Percentiles rank a stretch among this genome's conserved stretches.
phyloP scores from a whole-genome alignment of 257 asterid species.

The Coffea canephora region DNA sequence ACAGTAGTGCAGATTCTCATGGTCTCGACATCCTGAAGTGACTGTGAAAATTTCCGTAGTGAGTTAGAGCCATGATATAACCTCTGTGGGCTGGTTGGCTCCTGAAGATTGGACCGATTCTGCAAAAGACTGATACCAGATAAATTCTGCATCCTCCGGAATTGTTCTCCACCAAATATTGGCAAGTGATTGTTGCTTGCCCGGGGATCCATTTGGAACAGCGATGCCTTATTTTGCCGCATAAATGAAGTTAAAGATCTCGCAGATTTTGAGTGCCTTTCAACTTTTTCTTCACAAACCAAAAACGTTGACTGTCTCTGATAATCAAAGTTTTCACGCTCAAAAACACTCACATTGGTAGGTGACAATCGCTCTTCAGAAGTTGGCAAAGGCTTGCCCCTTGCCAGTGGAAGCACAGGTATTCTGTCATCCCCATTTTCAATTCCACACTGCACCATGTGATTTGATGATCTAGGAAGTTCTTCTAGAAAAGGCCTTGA shows the following conservation, averaged over 20 bases:
- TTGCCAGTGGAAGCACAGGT: conserved; percentile 7
- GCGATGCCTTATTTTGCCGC: conserved; percentile 17
- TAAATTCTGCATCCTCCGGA: conserved; percentile 22
- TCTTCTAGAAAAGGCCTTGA: conserved; percentile 30
- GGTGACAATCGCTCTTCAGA: conserved; percentile 29
- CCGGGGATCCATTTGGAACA: conserved; percentile 13
- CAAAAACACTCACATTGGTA: conserved; percentile 21
- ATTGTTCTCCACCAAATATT: conserved; percentile 21
- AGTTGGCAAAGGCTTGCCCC: conserved; percentile 15
- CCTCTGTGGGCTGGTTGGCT: conserved; percentile 13
- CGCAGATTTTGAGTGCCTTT: conserved; percentile 17
- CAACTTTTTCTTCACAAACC: conserved; percentile 22
- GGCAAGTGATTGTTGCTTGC: conserved; percentile 17
- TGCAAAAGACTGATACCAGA: conserved; percentile 18
- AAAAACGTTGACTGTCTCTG: conserved; percentile 21
- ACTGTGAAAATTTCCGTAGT: conserved; percentile 29
- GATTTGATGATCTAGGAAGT: conserved; percentile 33
- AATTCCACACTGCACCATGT: conserved; percentile 20
- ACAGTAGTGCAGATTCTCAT: conserved; percentile 50
- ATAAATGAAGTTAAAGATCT: conserved; percentile 17
- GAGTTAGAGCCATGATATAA: conserved; percentile 23
- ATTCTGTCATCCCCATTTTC: conserved; percentile 17
- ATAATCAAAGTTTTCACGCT: conserved; percentile 26
- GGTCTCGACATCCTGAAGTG: conserved; percentile 35
- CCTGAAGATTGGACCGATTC: conserved; percentile 13